Evolutionary conservation across 768 basidiomycete genomes (phyloP).

Genomic region (Chalciporus sphaerocephalus): DNA sequence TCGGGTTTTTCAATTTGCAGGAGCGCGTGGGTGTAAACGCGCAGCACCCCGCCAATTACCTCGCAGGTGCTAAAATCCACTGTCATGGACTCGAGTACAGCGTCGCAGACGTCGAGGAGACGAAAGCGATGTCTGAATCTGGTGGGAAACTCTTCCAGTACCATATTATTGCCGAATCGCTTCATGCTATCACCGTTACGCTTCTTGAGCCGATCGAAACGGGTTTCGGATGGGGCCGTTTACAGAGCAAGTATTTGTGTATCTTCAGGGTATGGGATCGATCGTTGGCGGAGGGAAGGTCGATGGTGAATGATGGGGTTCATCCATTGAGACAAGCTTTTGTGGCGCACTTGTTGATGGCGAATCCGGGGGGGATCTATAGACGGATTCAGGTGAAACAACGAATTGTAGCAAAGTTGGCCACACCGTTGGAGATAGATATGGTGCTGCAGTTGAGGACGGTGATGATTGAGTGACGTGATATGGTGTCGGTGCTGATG

Average conservation of each 20-base stretch:
- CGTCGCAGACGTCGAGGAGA: slow-evolving; percentile 15
- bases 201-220: slow-evolving; percentile 18
- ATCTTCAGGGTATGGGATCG: slow-evolving; percentile 21
- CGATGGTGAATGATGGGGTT: slow-evolving; percentile 4
- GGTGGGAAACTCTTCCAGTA: slow-evolving; percentile 10
- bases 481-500: not conserved
- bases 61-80: slow-evolving; percentile 19
- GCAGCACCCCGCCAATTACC: slow-evolving; percentile 19
- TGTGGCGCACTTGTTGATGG: slow-evolving; percentile 16
- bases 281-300: slow-evolving; percentile 11
- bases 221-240: slow-evolving; percentile 15
- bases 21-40: slow-evolving; percentile 17
- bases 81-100: slow-evolving; percentile 21
- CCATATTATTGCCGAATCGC: slow-evolving; percentile 13
- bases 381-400: slow-evolving; percentile 16
- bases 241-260: slow-evolving; percentile 14
- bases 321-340: slow-evolving; percentile 21
- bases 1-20: slow-evolving; percentile 19
- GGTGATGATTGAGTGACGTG: slow-evolving; percentile 17
- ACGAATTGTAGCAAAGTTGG: slow-evolving; percentile 21
- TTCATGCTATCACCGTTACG: slow-evolving; percentile 21
- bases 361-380: slow-evolving; percentile 15
- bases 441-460: slow-evolving; percentile 15
- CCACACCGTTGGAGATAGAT: slow-evolving; percentile 10
- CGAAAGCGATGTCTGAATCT: slow-evolving; percentile 9